phyloP scores from a whole-genome alignment of 2,329 filamentous ascomycete species.

The Myriosclerotinia scirpicola region DNA sequence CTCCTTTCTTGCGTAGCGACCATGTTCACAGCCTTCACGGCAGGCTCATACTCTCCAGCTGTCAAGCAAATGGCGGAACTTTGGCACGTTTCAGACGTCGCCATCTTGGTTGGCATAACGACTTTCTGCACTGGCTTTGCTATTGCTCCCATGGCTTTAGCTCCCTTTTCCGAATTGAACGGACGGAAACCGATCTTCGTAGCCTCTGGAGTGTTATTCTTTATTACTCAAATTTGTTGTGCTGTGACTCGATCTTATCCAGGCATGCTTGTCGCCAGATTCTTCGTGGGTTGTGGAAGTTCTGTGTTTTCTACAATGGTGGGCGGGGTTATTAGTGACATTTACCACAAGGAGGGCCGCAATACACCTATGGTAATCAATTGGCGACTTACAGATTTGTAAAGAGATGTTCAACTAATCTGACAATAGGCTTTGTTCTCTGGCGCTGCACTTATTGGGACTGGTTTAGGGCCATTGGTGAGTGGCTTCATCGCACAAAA shows the following conservation, averaged over 20 bases:
- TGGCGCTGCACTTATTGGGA: slow-evolving; percentile 75
- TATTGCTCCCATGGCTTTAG: slow-evolving; percentile 81
- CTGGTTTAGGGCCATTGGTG: slow-evolving; percentile 74
- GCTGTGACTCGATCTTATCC: slow-evolving; percentile 67
- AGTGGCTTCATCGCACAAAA: slow-evolving; percentile 67
- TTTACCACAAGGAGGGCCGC: slow-evolving; percentile 74
- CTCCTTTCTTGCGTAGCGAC: slow-evolving; percentile 75
- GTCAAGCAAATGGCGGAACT: slow-evolving; percentile 62
- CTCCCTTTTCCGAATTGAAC: slow-evolving; percentile 85
- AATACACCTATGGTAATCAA: slow-evolving; percentile 75
- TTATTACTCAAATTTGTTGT: slow-evolving; percentile 69
- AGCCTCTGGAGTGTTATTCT: slow-evolving; percentile 68
- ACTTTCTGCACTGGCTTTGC: slow-evolving; percentile 80
- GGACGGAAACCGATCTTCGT: slow-evolving; percentile 83
- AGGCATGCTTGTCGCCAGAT: slow-evolving; percentile 73
- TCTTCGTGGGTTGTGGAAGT: slow-evolving; percentile 74
- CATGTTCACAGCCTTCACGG: slow-evolving; percentile 73
- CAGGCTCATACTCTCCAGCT: slow-evolving; percentile 76
- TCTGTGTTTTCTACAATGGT: slow-evolving; percentile 85
- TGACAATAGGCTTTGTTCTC: slow-evolving; percentile 62
- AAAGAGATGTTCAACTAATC: neutral
- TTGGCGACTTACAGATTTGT: no score
- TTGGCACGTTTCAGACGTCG: slow-evolving; percentile 64
- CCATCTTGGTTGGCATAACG: slow-evolving; percentile 73
- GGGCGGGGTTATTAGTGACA: slow-evolving; percentile 85